phyloP scores from a whole-genome alignment of 2,329 filamentous ascomycete species.

The Leptographium lundbergii region DNA sequence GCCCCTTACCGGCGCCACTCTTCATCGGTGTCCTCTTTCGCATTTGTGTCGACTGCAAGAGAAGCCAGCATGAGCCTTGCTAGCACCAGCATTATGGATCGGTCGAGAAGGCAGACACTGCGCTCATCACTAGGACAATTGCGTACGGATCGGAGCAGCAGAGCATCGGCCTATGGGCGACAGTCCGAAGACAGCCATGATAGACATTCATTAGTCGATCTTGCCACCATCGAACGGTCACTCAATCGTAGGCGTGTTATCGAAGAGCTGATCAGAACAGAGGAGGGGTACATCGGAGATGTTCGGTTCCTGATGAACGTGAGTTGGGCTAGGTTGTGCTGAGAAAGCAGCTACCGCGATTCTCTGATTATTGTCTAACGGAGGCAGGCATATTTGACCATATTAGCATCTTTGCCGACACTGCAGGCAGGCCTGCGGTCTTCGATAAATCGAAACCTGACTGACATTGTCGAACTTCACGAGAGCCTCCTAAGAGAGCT shows the following conservation, averaged over 20 bases:
- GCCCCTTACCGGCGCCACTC: conserved; percentile 35
- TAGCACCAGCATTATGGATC: conserved; percentile 55
- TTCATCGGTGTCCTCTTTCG: conserved; percentile 63
- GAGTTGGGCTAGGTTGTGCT: conserved; percentile 17
- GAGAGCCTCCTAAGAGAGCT: conserved; percentile 68
- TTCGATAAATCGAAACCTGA: conserved; percentile 67
- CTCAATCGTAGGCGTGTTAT: conserved; percentile 66
- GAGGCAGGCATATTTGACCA: conserved; percentile 56
- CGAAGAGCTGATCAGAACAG: conserved; percentile 74
- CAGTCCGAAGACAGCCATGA: conserved; percentile 56
- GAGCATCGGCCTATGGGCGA: conserved; percentile 45
- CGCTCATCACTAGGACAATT: conserved; percentile 44
- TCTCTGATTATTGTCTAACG: background rate
- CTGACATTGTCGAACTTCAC: conserved; percentile 71
- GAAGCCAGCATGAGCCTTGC: conserved; percentile 69
- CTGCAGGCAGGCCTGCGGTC: conserved; percentile 51
- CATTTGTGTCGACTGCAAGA: conserved; percentile 67
- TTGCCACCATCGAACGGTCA: conserved; percentile 57
- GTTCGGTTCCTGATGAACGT: conserved; percentile 80
- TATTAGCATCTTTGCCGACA: conserved; percentile 58
- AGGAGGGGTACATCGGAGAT: conserved; percentile 80
- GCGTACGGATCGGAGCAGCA: conserved; percentile 49
- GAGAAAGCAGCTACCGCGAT: background rate
- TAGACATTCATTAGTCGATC: conserved; percentile 41
- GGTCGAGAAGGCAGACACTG: conserved; percentile 39